Evolutionary conservation across 768 basidiomycete species (phyloP).

Genomic region (Chiua virens): DNA sequence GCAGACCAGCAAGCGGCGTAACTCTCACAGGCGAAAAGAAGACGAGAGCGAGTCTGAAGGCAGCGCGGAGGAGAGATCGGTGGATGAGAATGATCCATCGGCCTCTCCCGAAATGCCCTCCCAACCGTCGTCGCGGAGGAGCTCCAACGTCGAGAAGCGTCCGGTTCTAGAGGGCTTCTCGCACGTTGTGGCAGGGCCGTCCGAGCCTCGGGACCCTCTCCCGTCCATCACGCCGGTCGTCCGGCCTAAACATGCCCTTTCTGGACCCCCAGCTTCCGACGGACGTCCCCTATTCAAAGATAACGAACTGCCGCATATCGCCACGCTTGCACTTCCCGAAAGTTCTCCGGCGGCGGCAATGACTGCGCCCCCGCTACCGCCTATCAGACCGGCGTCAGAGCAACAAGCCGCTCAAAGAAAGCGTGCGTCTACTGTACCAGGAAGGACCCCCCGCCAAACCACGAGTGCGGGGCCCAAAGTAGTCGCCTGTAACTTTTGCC

Average conservation of each 20-base stretch:
- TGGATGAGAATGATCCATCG: constrained; percentile 49
- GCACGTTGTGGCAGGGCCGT: constrained; percentile 30
- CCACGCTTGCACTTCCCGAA: constrained; percentile 63
- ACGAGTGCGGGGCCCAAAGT: constrained; percentile 80
- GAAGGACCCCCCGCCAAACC: constrained; percentile 54
- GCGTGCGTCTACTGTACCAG: constrained; percentile 68
- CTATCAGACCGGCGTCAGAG: constrained; percentile 65
- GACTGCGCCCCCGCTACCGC: constrained; percentile 64
- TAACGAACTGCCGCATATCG: constrained; percentile 70
- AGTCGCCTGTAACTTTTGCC: constrained; percentile 86
- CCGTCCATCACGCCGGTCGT: constrained; percentile 36
- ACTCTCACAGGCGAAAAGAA: constrained; percentile 60
- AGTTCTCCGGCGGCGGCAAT: constrained; percentile 54
- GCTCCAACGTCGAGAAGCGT: constrained; percentile 37
- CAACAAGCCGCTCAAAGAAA: constrained; percentile 68
- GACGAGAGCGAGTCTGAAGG: constrained; percentile 60
- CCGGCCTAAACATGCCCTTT: constrained; percentile 29
- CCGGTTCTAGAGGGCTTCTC: constrained; percentile 33
- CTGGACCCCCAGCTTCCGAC: constrained; percentile 24
- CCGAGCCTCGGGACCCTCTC: constrained; percentile 48
- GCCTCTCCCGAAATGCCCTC: constrained; percentile 53
- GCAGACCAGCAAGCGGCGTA: constrained; percentile 68
- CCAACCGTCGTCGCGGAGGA: constrained; percentile 36
- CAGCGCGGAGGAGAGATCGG: constrained; percentile 60
- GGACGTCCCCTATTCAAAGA: constrained; percentile 53